A percentile compares a stretch with the other conserved stretches of the same genome.
Evolutionary conservation across 1,139 yeast genomes (phyloP).

Genomic region (Blastobotrys petasosporus): DNA sequence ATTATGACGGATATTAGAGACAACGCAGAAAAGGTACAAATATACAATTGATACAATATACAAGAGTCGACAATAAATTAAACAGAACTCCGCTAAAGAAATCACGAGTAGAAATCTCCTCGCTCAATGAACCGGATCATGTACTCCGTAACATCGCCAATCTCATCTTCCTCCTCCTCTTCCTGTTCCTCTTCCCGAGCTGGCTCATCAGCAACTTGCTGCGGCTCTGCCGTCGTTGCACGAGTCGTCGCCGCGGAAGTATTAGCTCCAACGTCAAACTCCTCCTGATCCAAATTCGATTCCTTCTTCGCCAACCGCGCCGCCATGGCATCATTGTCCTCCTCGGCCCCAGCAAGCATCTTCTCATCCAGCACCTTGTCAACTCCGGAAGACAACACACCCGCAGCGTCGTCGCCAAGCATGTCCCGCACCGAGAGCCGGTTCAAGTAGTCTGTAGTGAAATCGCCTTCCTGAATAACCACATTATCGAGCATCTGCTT

Average conservation of each 20-base stretch:
- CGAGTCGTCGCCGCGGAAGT: constrained; percentile 16
- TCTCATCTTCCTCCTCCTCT: constrained; percentile 49
- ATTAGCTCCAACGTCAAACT: constrained; percentile 46
- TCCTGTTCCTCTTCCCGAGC: constrained; percentile 16
- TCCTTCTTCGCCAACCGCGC: constrained; percentile 87
- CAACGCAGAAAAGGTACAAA: too few species aligned
- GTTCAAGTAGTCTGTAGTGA: constrained; percentile 93
- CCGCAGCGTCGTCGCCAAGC: constrained; percentile 53
- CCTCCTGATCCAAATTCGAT: constrained; percentile 77
- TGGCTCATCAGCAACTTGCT: constrained; percentile 5
- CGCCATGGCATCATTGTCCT: constrained; percentile 93
- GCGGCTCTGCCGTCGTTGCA: constrained; percentile 14
- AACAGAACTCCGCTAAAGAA: too few species aligned
- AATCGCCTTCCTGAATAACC: constrained; percentile 96
- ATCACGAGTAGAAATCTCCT: constrained; percentile 46
- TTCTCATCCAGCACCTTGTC: constrained; percentile 43
- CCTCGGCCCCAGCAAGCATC: constrained; percentile 88
- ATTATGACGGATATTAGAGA: too few species aligned
- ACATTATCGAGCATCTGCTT: constrained; percentile 92
- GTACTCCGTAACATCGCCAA: constrained; percentile 92
- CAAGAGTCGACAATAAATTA: too few species aligned
- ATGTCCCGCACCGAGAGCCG: constrained; percentile 85
- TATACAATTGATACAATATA: too few species aligned
- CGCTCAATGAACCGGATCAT: constrained; percentile 88
- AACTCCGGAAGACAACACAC: constrained; percentile 22